A percentile compares a stretch with the other conserved stretches of the same genome.
Evolutionary conservation across 2,329 filamentous ascomycete genomes (phyloP).

Genomic region (Monosporascus sp.): DNA sequence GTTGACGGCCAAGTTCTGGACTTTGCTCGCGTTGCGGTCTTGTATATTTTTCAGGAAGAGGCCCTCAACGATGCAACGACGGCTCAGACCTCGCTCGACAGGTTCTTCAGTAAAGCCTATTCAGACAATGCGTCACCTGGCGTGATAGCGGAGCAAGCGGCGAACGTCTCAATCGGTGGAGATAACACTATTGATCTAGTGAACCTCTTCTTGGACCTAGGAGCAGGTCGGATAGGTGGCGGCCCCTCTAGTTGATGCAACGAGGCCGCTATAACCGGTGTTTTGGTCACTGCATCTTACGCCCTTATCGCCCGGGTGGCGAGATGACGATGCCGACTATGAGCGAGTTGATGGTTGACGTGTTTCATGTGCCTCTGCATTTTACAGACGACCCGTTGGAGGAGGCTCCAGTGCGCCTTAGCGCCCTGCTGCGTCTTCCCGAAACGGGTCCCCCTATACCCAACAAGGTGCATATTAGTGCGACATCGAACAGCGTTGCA

Average conservation of each 20-base stretch:
- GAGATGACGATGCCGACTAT: neutral
- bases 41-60: conserved; percentile 57
- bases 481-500: conserved; percentile 8
- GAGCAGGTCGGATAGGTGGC: conserved; percentile 17
- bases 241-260: conserved; percentile 9
- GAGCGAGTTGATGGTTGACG: too few species aligned
- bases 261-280: too few species aligned
- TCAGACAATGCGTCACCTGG: conserved; percentile 9
- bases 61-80: conserved; percentile 43
- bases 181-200: conserved; percentile 47
- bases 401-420: neutral
- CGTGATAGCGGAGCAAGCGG: conserved; percentile 30
- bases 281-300: neutral
- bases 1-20: conserved; percentile 54
- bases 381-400: too few species aligned
- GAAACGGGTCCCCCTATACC: neutral
- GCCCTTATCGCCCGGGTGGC: neutral
- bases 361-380: too few species aligned
- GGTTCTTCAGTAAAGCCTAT: conserved; percentile 43
- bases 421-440: neutral
- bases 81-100: conserved; percentile 50
- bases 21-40: conserved; percentile 57
- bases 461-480: conserved; percentile 6
- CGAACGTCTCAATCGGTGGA: conserved; percentile 37
- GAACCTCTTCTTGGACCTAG: conserved; percentile 37